Conservation (phyloP, 1,139 yeast genomes). For the Yamadazyma songkhlaensis region DNA sequence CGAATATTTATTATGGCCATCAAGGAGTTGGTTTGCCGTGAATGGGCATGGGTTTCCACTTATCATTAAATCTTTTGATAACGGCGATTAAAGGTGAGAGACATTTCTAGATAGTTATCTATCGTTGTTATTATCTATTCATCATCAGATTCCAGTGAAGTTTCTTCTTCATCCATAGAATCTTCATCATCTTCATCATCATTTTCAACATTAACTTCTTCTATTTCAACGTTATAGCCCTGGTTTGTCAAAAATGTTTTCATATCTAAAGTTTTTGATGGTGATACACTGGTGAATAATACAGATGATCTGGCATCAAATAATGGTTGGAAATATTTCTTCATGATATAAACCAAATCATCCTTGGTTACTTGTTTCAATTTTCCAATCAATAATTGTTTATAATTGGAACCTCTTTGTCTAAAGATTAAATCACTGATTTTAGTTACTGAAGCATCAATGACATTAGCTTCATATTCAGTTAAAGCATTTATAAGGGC, state of each 20-base stretch:
- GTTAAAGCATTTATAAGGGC: constrained; percentile 73
- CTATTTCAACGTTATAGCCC: constrained; percentile 64
- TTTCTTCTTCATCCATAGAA: constrained; percentile 20
- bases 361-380: constrained; percentile 52
- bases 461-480: constrained; percentile 55
- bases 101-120: too few relatives aligned
- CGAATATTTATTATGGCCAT: not conserved
- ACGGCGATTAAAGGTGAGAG: too few relatives aligned
- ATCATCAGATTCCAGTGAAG: constrained; percentile 14
- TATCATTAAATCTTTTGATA: not conserved
- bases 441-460: constrained; percentile 63
- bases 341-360: constrained; percentile 56
- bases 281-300: constrained; percentile 73
- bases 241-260: constrained; percentile 42
- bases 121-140: not conserved
- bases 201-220: constrained; percentile 39
- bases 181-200: constrained; percentile 7
- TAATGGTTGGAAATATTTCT: constrained; percentile 58
- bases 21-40: not conserved
- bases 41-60: not conserved
- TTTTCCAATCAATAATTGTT: constrained; percentile 43
- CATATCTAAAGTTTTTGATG: constrained; percentile 54
- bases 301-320: constrained; percentile 56
- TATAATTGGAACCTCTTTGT: constrained; percentile 67
- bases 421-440: constrained; percentile 65